Conservation (phyloP, 176 grass and related monocot genomes). For the Dactylis glomerata region DNA sequence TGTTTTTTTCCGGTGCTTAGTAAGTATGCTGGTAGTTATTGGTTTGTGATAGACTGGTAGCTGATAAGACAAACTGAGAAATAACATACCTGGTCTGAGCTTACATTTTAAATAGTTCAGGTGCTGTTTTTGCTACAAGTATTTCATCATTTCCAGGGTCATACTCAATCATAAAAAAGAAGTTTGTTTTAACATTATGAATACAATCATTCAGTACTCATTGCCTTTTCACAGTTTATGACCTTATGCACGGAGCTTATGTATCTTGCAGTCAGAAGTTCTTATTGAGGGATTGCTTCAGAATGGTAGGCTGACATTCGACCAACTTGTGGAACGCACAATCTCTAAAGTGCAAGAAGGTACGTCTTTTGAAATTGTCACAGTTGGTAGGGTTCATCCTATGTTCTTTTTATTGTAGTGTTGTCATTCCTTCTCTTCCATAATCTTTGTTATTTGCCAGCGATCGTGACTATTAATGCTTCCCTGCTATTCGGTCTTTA, state of each 20-base stretch:
- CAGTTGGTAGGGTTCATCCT: background rate
- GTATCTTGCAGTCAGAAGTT: conserved; percentile 59
- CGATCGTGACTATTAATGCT: background rate
- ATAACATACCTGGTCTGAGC: background rate
- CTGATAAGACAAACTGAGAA: background rate
- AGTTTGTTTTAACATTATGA: background rate
- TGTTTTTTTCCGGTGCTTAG: background rate
- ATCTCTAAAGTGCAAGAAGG: conserved; percentile 37
- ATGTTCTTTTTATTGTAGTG: conserved; percentile 9
- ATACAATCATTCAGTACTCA: background rate
- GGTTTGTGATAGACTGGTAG: background rate
- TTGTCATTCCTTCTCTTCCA: background rate
- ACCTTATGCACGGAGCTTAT: conserved; percentile 4
- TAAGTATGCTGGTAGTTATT: background rate
- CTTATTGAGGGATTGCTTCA: conserved; percentile 75
- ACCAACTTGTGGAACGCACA: conserved; percentile 64
- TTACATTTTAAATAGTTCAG: conserved; percentile 6
- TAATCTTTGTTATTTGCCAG: conserved; percentile 7
- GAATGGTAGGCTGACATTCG: conserved; percentile 90
- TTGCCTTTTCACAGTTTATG: conserved; percentile 3
- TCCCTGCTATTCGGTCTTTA: conserved; percentile 7
- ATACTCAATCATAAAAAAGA: background rate
- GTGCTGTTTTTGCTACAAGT: background rate
- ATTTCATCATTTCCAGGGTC: background rate
- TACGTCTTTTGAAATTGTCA: conserved; percentile 20